phyloP scores from a whole-genome alignment of 2,329 filamentous ascomycete genomes.

The Aspergillus jensenii region DNA sequence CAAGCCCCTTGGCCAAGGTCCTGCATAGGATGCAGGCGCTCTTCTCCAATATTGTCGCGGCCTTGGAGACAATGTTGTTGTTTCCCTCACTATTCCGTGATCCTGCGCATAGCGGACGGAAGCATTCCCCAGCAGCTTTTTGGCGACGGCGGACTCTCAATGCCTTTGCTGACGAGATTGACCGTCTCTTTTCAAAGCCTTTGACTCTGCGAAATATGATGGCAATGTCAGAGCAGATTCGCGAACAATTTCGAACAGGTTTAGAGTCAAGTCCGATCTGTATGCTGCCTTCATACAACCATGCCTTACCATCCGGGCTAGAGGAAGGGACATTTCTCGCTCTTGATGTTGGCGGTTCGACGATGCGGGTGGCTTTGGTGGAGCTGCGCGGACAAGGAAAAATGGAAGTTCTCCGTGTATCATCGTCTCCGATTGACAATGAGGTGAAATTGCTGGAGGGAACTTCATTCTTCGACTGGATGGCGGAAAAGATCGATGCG shows the following conservation, averaged over 20 bases:
- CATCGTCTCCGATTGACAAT: slow-evolving; percentile 57
- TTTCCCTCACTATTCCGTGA: slow-evolving; percentile 41
- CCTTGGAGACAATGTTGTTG: slow-evolving; percentile 42
- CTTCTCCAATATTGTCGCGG: slow-evolving; percentile 40
- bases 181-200: slow-evolving; percentile 37
- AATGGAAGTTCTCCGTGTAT: slow-evolving; percentile 57
- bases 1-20: slow-evolving; percentile 38
- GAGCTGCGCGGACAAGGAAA: slow-evolving; percentile 52
- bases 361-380: slow-evolving; percentile 62
- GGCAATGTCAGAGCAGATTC: slow-evolving; percentile 46
- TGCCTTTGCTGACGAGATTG: slow-evolving; percentile 40
- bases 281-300: slow-evolving; percentile 66
- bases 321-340: slow-evolving; percentile 62
- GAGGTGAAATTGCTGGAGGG: slow-evolving; percentile 55
- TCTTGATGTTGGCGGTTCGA: slow-evolving; percentile 66
- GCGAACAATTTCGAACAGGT: slow-evolving; percentile 54
- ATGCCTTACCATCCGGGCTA: slow-evolving; percentile 59
- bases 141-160: slow-evolving; percentile 39
- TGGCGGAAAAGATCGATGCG: slow-evolving; percentile 59
- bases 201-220: slow-evolving; percentile 38
- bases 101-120: slow-evolving; percentile 31
- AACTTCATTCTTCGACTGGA: slow-evolving; percentile 65
- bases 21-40: slow-evolving; percentile 42
- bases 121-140: slow-evolving; percentile 33
- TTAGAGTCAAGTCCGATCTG: slow-evolving; percentile 58